Evolutionary conservation across 306 rosid genomes (phyloP), one percentile per base, ranked within the genome.

Genomic region (Begonia fuchsioides): DNA sequence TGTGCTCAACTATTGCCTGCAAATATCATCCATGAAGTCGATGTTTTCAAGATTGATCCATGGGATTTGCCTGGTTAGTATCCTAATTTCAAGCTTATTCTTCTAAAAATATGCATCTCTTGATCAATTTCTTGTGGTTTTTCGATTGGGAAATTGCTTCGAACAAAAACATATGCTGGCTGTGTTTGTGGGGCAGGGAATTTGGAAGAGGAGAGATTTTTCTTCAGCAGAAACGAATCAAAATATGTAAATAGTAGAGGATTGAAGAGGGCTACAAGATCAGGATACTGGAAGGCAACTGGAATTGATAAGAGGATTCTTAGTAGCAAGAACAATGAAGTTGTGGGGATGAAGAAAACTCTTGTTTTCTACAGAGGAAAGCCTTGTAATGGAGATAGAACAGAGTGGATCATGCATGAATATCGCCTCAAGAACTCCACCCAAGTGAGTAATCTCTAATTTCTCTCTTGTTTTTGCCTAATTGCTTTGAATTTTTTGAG

Each of bases 41-140:
- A 83, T 59, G 80, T 77, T 4, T 78, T 76, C 44, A 67, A 78
- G 54, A 65, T 64, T 46, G 74, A 76, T 41, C 96, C 94, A 1
- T 87, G 96, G 96, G 87, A 83, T 57, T 67, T 87, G 57, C 94
- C 94, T 3, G 68, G 93, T 82, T 26, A 2, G 19, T n/a, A 10
- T 43, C 47, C 12, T 12, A 38, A 15, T 39, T 38, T 20, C 17
- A 47, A 5, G 11, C 5, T 6, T 47, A 11, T 41, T 41, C 14
- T n/a, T 2, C 14, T 41, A 10, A 11, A 41, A 11, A 5, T n/a
- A 26, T 26, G 35, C 35, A 26, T 26, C 35, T 26, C 8, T 53
- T 0, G 13, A 43, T 43, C 13, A 43, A 11, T 13, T 43, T 11
- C 46, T 43, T 43, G 3, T 43, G 46, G 46, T 11, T 43, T 43